Conservation (phyloP, 305 asterid genomes). For the Fraxinus sp. region DNA sequence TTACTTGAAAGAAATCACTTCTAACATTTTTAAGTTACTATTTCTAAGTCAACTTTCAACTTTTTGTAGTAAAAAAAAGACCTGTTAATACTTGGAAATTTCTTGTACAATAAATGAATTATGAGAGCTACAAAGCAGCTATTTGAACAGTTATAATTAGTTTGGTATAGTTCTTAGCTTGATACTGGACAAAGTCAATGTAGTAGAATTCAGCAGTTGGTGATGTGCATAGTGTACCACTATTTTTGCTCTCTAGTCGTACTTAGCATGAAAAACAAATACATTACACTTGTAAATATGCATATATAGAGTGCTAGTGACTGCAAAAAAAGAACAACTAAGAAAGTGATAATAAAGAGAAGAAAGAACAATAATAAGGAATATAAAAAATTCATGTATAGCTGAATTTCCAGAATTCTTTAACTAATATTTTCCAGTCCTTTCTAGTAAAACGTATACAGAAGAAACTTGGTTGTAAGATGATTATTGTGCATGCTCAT, state of each 20-base stretch:
- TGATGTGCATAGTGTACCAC: background rate
- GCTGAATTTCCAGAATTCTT: background rate
- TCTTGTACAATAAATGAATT: background rate
- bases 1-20: background rate
- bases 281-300: background rate
- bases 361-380: background rate
- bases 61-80: background rate
- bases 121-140: background rate
- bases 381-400: background rate
- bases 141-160: background rate
- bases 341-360: conserved; percentile 1
- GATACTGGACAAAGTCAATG: background rate
- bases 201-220: background rate
- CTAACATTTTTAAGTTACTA: background rate
- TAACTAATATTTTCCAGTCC: background rate
- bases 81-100: background rate
- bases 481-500: background rate
- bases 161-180: background rate
- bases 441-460: background rate
- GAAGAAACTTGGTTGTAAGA: background rate
- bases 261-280: background rate
- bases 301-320: background rate
- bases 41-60: background rate
- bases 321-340: background rate
- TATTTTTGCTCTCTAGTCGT: background rate